Evolutionary conservation across 129 eudicot genomes (phyloP).

Genomic region (Saposhnikovia divaricata): DNA sequence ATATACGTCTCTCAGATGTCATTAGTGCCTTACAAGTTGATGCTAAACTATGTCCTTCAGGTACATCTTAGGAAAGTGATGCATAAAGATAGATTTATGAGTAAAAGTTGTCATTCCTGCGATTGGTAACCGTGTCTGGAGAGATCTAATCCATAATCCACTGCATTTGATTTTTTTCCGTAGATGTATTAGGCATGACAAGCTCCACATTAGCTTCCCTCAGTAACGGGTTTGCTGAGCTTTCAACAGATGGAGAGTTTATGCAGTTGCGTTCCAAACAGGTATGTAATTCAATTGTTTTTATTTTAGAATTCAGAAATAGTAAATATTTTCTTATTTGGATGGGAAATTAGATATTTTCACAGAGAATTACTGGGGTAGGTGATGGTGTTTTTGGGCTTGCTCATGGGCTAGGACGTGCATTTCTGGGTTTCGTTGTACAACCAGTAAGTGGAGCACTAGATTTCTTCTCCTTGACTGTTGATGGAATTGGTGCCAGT

Average conservation of each 20-base stretch:
- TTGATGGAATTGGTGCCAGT: no score
- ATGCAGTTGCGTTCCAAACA: constrained; percentile 89
- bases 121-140: constrained; percentile 70
- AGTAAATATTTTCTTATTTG: neutral
- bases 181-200: constrained; percentile 94
- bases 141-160: constrained; percentile 94
- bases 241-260: constrained; percentile 95
- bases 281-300: constrained; percentile 24
- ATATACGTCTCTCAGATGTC: neutral
- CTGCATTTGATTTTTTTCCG: constrained; percentile 72
- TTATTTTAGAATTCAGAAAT: neutral
- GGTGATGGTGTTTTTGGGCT: no score
- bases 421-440: no score
- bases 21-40: neutral
- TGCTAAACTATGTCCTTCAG: constrained; percentile 29
- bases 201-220: constrained; percentile 93
- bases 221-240: constrained; percentile 96
- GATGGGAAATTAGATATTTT: constrained; percentile 11
- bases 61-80: constrained; percentile 83
- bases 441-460: no score
- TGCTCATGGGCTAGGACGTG: no score
- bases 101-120: constrained; percentile 84
- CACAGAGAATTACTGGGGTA: no score
- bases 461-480: no score
- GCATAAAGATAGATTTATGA: constrained; percentile 88